Percentiles rank a stretch among this genome's conserved stretches.
Conservation (phyloP, 768 basidiomycete genomes). For the Lactifluus pinguis region DNA sequence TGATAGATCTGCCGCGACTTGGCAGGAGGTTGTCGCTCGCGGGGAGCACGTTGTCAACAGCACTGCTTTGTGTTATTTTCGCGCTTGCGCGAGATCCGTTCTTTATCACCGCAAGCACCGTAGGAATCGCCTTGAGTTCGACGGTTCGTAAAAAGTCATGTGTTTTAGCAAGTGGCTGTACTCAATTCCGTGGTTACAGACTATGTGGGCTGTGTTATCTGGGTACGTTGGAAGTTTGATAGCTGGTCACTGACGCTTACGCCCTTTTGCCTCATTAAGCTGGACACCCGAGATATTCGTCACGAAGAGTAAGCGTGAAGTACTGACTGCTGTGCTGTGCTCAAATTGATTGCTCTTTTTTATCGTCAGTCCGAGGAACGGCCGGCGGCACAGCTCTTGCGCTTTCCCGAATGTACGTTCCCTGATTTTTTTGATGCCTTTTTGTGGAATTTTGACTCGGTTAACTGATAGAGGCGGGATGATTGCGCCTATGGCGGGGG, state of each 20-base stretch:
- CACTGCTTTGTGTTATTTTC: conserved; percentile 65
- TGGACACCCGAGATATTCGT: conserved; percentile 88
- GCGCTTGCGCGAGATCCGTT: conserved; percentile 45
- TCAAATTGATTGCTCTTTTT: neutral
- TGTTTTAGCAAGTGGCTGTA: neutral
- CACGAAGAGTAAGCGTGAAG: conserved; percentile 47
- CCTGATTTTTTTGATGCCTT: neutral
- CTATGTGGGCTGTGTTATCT: conserved; percentile 85
- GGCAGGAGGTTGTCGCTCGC: conserved; percentile 69
- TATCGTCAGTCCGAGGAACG: conserved; percentile 61
- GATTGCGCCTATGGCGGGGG: conserved; percentile 78
- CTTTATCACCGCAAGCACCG: conserved; percentile 57
- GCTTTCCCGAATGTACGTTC: conserved; percentile 66
- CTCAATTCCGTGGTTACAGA: conserved; percentile 11
- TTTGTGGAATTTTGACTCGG: neutral
- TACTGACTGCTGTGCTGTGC: neutral
- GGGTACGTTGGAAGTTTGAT: conserved; percentile 31
- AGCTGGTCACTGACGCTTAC: neutral
- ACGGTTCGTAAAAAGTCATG: conserved; percentile 38
- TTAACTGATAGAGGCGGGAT: conserved; percentile 62
- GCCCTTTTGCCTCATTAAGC: conserved; percentile 21
- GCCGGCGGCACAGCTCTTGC: conserved; percentile 85
- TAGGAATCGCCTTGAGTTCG: conserved; percentile 69
- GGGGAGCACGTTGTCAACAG: conserved; percentile 66
- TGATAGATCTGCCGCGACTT: conserved; percentile 55